Conservation (phyloP, 345 rosid genomes). For the Firmiana major region DNA sequence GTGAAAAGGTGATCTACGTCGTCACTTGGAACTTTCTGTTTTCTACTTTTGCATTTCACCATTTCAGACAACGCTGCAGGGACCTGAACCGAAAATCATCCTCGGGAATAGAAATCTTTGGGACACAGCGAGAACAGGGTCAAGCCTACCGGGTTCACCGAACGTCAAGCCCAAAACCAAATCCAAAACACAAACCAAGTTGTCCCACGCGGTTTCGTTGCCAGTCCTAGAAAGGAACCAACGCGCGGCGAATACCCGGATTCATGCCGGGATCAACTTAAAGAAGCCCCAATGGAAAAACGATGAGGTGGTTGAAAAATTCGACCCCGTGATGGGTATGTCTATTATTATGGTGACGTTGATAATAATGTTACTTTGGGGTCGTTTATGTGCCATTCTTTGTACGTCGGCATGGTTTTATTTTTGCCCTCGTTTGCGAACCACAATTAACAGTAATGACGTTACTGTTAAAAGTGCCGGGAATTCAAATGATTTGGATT, state of each 20-base stretch:
- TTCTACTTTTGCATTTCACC: neutral
- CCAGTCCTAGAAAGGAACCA: neutral
- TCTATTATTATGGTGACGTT: conserved; percentile 51
- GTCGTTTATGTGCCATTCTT: conserved; percentile 59
- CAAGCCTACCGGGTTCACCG: conserved; percentile 31
- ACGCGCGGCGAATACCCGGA: neutral
- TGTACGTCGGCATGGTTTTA: conserved; percentile 65
- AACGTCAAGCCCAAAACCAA: conserved; percentile 22
- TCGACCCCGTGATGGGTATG: conserved; percentile 50
- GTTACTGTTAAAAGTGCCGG: conserved; percentile 11
- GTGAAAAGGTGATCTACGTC: conserved; percentile 17
- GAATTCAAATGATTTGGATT: conserved; percentile 18
- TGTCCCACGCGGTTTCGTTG: conserved; percentile 11
- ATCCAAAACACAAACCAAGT: conserved; percentile 4
- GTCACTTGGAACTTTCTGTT: neutral
- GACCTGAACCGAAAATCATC: conserved; percentile 17
- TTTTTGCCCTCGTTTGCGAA: conserved; percentile 38
- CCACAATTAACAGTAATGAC: neutral
- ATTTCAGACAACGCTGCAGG: conserved; percentile 26
- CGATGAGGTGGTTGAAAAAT: neutral
- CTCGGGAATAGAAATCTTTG: conserved; percentile 23
- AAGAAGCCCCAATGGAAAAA: neutral
- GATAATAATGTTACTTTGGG: conserved; percentile 50
- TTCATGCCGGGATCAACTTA: neutral
- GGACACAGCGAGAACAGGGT: conserved; percentile 24